Evolutionary conservation across 2,329 filamentous ascomycete species (phyloP).

Genomic region (Alternaria alternata): DNA sequence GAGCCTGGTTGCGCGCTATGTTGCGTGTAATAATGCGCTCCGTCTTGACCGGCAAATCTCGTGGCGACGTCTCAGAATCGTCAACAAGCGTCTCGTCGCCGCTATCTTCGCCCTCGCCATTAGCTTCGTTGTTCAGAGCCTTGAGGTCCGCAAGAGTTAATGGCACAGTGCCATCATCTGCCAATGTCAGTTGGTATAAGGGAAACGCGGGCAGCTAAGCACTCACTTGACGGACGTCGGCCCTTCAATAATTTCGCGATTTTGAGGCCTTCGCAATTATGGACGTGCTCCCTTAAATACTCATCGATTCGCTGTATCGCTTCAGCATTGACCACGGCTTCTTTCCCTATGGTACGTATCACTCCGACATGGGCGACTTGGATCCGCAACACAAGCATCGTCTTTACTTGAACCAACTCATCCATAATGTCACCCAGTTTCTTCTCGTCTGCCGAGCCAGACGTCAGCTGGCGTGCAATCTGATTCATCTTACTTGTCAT

Average conservation of each 20-base stretch:
- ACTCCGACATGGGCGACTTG: constrained; percentile 29
- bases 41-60: neutral
- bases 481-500: constrained; percentile 16
- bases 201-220: neutral
- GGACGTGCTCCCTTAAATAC: neutral
- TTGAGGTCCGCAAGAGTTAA: neutral
- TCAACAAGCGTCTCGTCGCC: constrained; percentile 1
- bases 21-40: constrained; percentile 22
- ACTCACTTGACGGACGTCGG: neutral
- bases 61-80: neutral
- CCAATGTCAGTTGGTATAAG: neutral
- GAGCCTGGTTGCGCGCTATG: constrained; percentile 16
- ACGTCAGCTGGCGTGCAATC: constrained; percentile 22
- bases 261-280: neutral
- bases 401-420: constrained; percentile 26
- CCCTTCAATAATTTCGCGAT: neutral
- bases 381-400: constrained; percentile 21
- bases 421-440: constrained; percentile 25
- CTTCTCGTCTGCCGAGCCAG: constrained; percentile 27
- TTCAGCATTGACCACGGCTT: constrained; percentile 21
- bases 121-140: neutral
- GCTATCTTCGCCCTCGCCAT: neutral
- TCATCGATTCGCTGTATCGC: constrained; percentile 24
- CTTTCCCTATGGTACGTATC: constrained; percentile 16
- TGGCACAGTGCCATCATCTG: neutral